phyloP scores from a whole-genome alignment of 2,329 filamentous ascomycete genomes.

The Pseudogymnoascus sp. region DNA sequence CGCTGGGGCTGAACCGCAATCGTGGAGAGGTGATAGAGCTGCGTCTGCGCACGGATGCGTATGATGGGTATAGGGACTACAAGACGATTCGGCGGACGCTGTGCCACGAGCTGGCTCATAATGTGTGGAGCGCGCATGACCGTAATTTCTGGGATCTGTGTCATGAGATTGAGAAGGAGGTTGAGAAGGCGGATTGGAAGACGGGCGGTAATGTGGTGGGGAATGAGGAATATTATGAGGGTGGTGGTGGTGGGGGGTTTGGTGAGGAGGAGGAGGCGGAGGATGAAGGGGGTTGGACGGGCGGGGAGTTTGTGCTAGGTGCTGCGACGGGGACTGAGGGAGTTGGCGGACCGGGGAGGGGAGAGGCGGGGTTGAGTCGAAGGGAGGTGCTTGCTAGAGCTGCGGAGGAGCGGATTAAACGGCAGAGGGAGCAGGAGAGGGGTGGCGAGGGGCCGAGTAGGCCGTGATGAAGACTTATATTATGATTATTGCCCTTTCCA shows the following conservation, averaged over 20 bases:
- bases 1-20: constrained; percentile 81
- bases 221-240: constrained; percentile 49
- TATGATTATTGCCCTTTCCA: background rate
- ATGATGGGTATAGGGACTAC: constrained; percentile 91
- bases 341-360: constrained; percentile 43
- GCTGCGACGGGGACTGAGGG: constrained; percentile 36
- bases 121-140: constrained; percentile 79
- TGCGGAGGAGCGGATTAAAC: constrained; percentile 49
- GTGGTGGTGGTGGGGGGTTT: constrained; percentile 29
- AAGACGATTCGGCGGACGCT: constrained; percentile 82
- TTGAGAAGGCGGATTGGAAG: constrained; percentile 70
- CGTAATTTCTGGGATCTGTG: constrained; percentile 83
- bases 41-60: constrained; percentile 81
- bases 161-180: constrained; percentile 78
- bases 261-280: constrained; percentile 46
- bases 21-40: constrained; percentile 84
- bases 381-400: constrained; percentile 68
- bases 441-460: constrained; percentile 2
- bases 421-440: constrained; percentile 22
- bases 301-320: constrained; percentile 68
- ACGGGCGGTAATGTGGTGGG: constrained; percentile 57
- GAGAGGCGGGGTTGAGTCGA: constrained; percentile 49
- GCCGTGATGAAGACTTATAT: background rate
- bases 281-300: constrained; percentile 68
- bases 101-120: constrained; percentile 92